Base-by-base conservation (phyloP, 495 filamentous ascomycete species). In the Talaromyces stipitatus region DNA sequence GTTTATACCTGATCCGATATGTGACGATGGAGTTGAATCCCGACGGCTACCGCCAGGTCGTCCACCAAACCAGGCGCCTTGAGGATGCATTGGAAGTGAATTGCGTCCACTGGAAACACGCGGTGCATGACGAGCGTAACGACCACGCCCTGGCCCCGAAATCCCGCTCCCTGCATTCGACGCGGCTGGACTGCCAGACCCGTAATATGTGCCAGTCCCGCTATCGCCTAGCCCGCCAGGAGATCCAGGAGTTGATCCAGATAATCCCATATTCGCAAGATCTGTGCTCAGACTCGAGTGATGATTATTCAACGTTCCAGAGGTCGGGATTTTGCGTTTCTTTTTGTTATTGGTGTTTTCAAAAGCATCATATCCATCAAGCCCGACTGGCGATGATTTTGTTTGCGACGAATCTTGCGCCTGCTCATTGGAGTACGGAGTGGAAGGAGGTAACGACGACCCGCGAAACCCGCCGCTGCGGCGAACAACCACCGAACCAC, bases 261-360 rank as follows among this genome's bases (percentile, higher is more conserved):
- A 70, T 48, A 87, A 72, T 4, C 80, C 83, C 78, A 88, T 81
- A 57, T 69, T 83, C 29, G 85, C 82, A 67, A 77, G 79, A 69
- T 81, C 83, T 54, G 75, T 80, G 14, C 85, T 83, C 22, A 89
- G 69, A 47, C 74, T 77, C 22, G 75, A 81, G 59, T 85, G 82
- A 56, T 90, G 85, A 48, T 75, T 74, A 11, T 81, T 82, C 4
- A 82, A 72, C 52, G 83, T 85, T 3, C 85, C 88, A n/a, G 89
- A 86, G 0, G 88, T 89, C 4, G 95, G 95, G 27, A 97, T 97
- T 72, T 99, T 99, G 57, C 95, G 83, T 70, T 99, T 98, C 76
- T 97, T 98, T 71, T 99, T 99, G 68, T 99, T 97, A 67, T 96
- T 97, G 52, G 90, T 96, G 63, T 99, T 97, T 68, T 99, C 94